Percentiles rank a stretch among this genome's conserved stretches.
Conservation (phyloP, 2,329 filamentous ascomycete genomes). For the Ascomycota sp. region DNA sequence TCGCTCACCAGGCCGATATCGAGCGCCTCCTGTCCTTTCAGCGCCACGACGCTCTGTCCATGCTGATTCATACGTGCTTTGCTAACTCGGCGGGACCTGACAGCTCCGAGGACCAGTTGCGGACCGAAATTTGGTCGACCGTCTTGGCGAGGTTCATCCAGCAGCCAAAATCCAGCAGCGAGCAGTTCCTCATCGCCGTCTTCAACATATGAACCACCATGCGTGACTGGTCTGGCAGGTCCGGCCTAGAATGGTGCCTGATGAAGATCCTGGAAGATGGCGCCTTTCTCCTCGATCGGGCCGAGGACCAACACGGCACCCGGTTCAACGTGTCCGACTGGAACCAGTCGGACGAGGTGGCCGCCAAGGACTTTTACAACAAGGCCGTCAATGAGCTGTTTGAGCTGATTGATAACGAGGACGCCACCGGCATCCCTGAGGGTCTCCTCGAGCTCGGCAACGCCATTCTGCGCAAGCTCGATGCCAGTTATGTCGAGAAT, state of each 20-base stretch:
- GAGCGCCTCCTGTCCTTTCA: slow-evolving; percentile 78
- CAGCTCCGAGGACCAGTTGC: slow-evolving; percentile 58
- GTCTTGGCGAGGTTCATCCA: slow-evolving; percentile 68
- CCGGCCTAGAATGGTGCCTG: slow-evolving; percentile 81
- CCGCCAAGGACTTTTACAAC: slow-evolving; percentile 76
- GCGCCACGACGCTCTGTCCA: slow-evolving; percentile 67
- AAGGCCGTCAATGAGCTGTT: slow-evolving; percentile 65
- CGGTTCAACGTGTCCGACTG: slow-evolving; percentile 52
- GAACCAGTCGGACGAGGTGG: slow-evolving; percentile 59
- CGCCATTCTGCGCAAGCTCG: slow-evolving; percentile 61
- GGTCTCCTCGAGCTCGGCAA: slow-evolving; percentile 69
- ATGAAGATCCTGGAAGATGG: slow-evolving; percentile 90
- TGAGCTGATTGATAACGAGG: slow-evolving; percentile 66
- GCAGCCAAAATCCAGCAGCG: slow-evolving; percentile 53
- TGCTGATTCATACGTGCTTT: slow-evolving; percentile 74
- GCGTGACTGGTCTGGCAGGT: slow-evolving; percentile 75
- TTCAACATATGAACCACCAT: slow-evolving; percentile 75
- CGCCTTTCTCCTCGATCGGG: slow-evolving; percentile 71
- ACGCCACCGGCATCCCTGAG: slow-evolving; percentile 67
- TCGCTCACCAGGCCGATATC: slow-evolving; percentile 38
- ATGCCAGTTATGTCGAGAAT: slow-evolving; percentile 48
- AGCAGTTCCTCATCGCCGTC: slow-evolving; percentile 64
- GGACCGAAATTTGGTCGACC: slow-evolving; percentile 74
- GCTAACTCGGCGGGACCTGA: slow-evolving; percentile 68
- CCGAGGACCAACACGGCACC: slow-evolving; percentile 57